Percentiles rank a stretch among this genome's conserved stretches.
phyloP scores from a whole-genome alignment of 2,329 filamentous ascomycete genomes.

The Xylaria polymorpha region DNA sequence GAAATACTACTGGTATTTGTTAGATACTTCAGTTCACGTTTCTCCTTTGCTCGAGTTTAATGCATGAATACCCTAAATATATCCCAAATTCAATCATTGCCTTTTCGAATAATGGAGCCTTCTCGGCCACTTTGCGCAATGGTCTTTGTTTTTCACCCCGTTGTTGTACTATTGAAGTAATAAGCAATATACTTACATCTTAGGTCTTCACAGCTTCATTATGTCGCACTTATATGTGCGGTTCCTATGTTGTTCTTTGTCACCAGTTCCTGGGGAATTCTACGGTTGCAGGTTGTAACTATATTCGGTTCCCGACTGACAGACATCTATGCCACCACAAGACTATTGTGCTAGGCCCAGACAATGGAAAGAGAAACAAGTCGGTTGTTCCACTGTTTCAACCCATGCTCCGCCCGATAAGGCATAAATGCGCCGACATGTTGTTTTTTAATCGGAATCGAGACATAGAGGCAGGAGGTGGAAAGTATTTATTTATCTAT shows the following conservation, averaged over 20 bases:
- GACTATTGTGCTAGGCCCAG: not conserved
- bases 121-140: not conserved
- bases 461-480: not conserved
- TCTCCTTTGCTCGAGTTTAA: constrained; percentile 26
- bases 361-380: constrained; percentile 5
- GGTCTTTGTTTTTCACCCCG: not conserved
- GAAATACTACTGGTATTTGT: constrained; percentile 33
- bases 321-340: not conserved
- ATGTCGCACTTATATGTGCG: too few relatives aligned
- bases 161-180: not conserved
- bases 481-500: not conserved
- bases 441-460: not conserved
- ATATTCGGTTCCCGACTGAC: not conserved
- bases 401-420: not conserved
- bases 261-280: too few relatives aligned
- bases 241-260: not conserved
- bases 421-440: not conserved
- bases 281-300: not conserved
- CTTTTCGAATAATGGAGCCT: not conserved
- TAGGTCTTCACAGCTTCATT: not conserved
- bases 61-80: constrained; percentile 22
- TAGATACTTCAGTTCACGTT: constrained; percentile 35
- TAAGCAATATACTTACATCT: not conserved
- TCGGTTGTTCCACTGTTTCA: not conserved
- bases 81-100: constrained; percentile 8